Evolutionary conservation across 441 rosid genomes (phyloP).

Genomic region (California macrophylla): DNA sequence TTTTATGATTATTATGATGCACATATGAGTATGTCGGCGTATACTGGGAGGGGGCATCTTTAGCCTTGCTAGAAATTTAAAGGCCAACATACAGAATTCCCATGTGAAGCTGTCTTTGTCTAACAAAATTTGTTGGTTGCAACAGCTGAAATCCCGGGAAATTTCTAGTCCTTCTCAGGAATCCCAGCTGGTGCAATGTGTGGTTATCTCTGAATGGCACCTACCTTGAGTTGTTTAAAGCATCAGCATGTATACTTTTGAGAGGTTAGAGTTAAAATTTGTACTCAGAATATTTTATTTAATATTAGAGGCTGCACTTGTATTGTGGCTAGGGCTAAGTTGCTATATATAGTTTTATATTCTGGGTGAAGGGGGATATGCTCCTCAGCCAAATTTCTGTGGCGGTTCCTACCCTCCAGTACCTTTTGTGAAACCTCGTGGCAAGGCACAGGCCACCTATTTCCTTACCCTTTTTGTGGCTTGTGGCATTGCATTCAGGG

Average conservation of each 20-base stretch:
- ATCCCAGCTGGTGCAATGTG: not conserved
- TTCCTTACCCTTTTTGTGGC: not conserved
- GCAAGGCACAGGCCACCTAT: not conserved
- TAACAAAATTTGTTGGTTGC: not conserved
- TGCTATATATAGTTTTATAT: not conserved
- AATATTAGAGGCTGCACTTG: not conserved
- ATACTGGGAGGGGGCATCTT: not conserved
- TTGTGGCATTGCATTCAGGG: not conserved
- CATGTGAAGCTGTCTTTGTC: not conserved
- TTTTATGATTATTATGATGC: not conserved
- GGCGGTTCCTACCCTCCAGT: not conserved
- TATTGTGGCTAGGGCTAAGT: not conserved
- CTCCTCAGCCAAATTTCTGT: not conserved
- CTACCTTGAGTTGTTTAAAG: not conserved
- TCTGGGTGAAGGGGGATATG: not conserved
- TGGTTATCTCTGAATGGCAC: not conserved
- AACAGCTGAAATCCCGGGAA: conserved; percentile 7
- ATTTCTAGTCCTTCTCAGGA: not conserved
- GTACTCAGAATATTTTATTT: not conserved
- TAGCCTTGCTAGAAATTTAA: not conserved
- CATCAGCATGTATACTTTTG: not conserved
- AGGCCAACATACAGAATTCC: not conserved
- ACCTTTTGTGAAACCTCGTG: not conserved
- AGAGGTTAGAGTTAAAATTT: not conserved
- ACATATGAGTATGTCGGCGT: not conserved